Evolutionary conservation across 192 early-diverging fungal genomes (phyloP), one percentile per base, ranked within the genome.

Genomic region (Mycoemilia scoparia): DNA sequence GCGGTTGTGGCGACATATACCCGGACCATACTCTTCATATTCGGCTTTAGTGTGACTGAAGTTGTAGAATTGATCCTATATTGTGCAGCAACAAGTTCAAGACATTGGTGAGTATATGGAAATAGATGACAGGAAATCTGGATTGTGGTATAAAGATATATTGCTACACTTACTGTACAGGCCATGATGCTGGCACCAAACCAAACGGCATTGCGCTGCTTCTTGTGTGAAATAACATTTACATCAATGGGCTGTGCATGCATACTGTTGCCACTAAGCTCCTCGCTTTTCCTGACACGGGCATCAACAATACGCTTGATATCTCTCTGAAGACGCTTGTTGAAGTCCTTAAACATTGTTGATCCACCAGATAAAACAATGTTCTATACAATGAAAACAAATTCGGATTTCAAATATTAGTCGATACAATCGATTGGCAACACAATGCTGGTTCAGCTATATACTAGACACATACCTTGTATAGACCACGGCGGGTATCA

Each of bases 121-220:
- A 20, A 6, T 5, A 21, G 9, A 35, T 21, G 15, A 5, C 18
- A 15, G 19, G 15, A 39, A 41, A 41, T 5, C 12, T 13, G 28
- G 23, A 16, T 29, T 25, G n/a, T 14, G 29, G 13, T 29, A 7
- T 17, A 50, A 54, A 45, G 70, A 88, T 82, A 24, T n/a, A n/a
- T n/a, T n/a, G n/a, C n/a, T n/a, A n/a, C n/a, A n/a, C n/a, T n/a
- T n/a, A n/a, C n/a, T n/a, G 84, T 92, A 44, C 76, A 78, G 18
- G 85, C 87, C 52, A 97, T 65, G 43, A 93, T 67, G 60, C 84
- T 89, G 39, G 88, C 93, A 43, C 93, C 93, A 53, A 82, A 95
- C 93, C 93, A 97, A 13, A 97, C 93, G n/a, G 93, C 93, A 46
- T 97, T 82, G 29, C 93, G 74, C 57, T 97, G 93, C 60, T 84